Evolutionary conservation across 768 basidiomycete species (phyloP), one percentile per base, ranked within the genome.

Genomic region (Mycena metata): DNA sequence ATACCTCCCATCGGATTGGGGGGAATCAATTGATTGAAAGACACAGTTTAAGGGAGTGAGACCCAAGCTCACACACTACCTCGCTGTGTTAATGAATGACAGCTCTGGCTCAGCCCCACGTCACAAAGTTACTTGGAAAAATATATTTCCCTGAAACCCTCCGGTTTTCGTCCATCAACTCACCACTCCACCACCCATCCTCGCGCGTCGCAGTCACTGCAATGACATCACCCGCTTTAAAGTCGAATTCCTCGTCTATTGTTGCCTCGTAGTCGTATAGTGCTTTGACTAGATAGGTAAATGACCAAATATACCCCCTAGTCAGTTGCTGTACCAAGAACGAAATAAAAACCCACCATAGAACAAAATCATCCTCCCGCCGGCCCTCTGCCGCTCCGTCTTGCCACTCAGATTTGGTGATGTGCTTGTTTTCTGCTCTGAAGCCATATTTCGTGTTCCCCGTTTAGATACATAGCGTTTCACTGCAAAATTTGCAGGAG

Each of bases 161-260:
- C 71, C 94, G 81, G 35, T 84, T 83, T 72, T 94, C 92, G 69
- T 94, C 92, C n/a, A 95, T 80, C 66, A 95, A 79, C 73, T 93
- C 91, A 24, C 97, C 97, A 63, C 90, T 93, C 97, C 96, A 99
- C 97, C 97, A 98, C 1, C 97, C 97, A 74, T 98, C 96, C 73
- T 96, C 96, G 6, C 95, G 96, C 8, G 96, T 97, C 23, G 90
- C 86, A 0, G 94, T 96, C 12, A 99, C 96, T 8, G 96, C 96
- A 71, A 99, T 98, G 70, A 98, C 94, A 79, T 99, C 97, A 2
- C 93, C 95, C 23, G 90, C 84, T 76, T 96, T 94, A 89, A 99
- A 98, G 77, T 96, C 93, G 78, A 99, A 98, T 81, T 98, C 97
- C 75, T 96, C 95, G 1, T 93, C 91, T 69, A 92, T 94, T 12